phyloP scores from a whole-genome alignment of 345 rosid species.

The Arabidopsis arenosa region DNA sequence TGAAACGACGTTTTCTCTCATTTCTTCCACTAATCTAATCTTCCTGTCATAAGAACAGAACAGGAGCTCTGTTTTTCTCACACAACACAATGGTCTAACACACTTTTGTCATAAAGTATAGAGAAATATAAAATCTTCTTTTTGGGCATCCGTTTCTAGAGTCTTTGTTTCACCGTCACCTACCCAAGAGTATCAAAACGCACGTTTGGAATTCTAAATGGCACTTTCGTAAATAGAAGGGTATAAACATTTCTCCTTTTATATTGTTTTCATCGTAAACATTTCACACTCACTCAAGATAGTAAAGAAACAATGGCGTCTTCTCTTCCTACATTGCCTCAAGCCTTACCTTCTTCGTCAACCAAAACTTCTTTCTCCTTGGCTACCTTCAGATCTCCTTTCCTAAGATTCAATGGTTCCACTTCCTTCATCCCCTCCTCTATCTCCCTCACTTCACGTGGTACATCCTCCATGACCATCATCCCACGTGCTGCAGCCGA shows the following conservation, averaged over 20 bases:
- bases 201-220: constrained; percentile 37
- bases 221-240: constrained; percentile 33
- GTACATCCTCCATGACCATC: constrained; percentile 4
- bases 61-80: neutral
- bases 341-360: constrained; percentile 28
- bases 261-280: neutral
- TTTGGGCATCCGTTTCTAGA: neutral
- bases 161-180: constrained; percentile 12
- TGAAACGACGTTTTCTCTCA: neutral
- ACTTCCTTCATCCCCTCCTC: neutral
- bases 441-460: constrained; percentile 29
- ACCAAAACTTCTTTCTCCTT: constrained; percentile 18
- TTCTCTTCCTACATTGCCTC: constrained; percentile 36
- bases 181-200: constrained; percentile 31
- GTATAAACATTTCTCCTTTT: neutral
- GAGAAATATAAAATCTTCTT: neutral
- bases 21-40: neutral
- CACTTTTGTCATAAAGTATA: neutral
- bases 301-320: constrained; percentile 43
- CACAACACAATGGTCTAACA: neutral
- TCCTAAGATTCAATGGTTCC: constrained; percentile 28
- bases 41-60: neutral
- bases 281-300: neutral
- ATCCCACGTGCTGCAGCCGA: constrained; percentile 29
- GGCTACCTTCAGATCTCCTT: neutral